phyloP scores from a whole-genome alignment of 192 early-diverging fungal species.

The Coemansia sp. region DNA sequence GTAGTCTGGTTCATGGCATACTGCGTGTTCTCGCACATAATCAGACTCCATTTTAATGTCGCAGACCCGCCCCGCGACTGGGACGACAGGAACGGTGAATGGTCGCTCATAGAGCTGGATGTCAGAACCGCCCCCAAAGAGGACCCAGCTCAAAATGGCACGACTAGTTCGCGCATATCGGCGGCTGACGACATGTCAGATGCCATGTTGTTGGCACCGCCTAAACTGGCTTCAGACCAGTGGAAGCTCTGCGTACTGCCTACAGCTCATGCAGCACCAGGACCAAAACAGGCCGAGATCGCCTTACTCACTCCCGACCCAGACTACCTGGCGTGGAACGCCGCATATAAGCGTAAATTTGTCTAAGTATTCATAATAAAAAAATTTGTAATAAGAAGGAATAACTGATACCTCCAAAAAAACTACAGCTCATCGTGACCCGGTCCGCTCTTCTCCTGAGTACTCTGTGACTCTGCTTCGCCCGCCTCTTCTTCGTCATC shows the following conservation, averaged over 20 bases:
- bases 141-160: background rate
- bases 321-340: conserved; percentile 36
- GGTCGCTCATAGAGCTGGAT: conserved; percentile 51
- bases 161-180: conserved; percentile 6
- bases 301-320: conserved; percentile 41
- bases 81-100: conserved; percentile 56
- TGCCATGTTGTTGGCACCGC: background rate
- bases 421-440: conserved; percentile 37
- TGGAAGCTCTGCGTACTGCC: conserved; percentile 52
- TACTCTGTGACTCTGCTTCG: conserved; percentile 3
- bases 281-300: conserved; percentile 14
- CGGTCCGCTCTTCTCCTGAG: conserved; percentile 12
- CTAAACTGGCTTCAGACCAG: conserved; percentile 18
- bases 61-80: conserved; percentile 55
- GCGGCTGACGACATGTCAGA: conserved; percentile 1
- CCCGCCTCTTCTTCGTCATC: conserved; percentile 21
- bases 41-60: conserved; percentile 50
- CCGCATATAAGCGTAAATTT: conserved; percentile 9
- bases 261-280: background rate
- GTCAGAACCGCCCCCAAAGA: conserved; percentile 33
- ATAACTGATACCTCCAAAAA: background rate
- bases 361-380: background rate
- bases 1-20: conserved; percentile 53
- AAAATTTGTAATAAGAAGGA: background rate
- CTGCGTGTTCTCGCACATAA: conserved; percentile 50